These are phyloP conservation scores for Globisporangium ultimum DNA, from an alignment of 352 stramenopile species.

Conservation along the genomic window DNA sequence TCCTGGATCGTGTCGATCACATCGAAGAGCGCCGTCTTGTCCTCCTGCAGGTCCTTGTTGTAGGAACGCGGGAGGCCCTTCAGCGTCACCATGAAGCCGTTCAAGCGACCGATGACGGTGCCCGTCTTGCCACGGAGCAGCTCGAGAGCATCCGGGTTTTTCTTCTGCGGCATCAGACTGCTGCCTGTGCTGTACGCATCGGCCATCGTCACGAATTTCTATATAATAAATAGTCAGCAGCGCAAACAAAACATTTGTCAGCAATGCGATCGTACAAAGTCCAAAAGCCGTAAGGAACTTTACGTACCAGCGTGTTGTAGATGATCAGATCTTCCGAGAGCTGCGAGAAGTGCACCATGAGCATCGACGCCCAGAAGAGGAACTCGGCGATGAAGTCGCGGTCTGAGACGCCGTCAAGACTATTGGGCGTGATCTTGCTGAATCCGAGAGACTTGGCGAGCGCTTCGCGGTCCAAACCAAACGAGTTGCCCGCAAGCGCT, in stretches of 20 bases:
- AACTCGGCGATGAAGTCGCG: constrained; percentile 99
- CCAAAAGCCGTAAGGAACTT: neutral
- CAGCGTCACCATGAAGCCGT: constrained; percentile 95
- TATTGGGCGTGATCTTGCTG: constrained; percentile 92
- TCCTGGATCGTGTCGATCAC: constrained; percentile 96
- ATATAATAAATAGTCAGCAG: neutral
- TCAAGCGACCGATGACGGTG: constrained; percentile 92
- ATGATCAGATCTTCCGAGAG: constrained; percentile 99
- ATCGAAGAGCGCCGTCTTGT: constrained; percentile 98
- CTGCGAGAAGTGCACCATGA: constrained; percentile 96
- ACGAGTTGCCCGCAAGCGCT: constrained; percentile 96
- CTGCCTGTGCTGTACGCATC: constrained; percentile 98
- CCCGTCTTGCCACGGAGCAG: constrained; percentile 97
- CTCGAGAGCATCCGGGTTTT: constrained; percentile 99
- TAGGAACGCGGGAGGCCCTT: constrained; percentile 97
- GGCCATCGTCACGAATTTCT: constrained; percentile 94
- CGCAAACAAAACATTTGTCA: constrained; percentile 3
- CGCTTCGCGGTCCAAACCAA: constrained; percentile 94
- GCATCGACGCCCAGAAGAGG: constrained; percentile 96
- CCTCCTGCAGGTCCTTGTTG: constrained; percentile 99
- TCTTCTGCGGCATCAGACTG: constrained; percentile 99
- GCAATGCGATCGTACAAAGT: neutral
- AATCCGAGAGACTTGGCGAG: constrained; percentile 95
- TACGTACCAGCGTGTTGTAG: constrained; percentile 86
- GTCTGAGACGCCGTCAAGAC: constrained; percentile 97